Base-by-base conservation (phyloP, 768 basidiomycete genomes). In the Pulveroboletus sp. region DNA sequence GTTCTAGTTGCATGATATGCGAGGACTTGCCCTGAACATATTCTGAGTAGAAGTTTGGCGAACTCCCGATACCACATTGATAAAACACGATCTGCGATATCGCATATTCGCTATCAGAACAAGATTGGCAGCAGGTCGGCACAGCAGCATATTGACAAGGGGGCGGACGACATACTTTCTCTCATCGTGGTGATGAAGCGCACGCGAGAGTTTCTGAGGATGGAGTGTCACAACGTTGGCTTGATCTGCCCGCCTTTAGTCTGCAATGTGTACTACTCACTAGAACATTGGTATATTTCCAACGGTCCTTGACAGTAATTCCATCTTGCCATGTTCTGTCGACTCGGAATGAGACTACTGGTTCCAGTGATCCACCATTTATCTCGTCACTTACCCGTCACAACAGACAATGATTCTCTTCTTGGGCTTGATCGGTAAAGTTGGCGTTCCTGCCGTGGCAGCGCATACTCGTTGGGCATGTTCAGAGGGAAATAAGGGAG, bases 251-350 rank as follows among this genome's bases (percentile, higher is more conserved):
- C 13, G 8, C 35, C 15, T 33, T 46, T 30, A 32, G 30, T n/a
- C 11, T 31, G 30, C 14, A 21, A 15, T 28, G 27, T 17, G 26
- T 38, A 31, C 8, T 10, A 53, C 76, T 50, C 39, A 81, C 81
- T 45, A 83, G 63, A 32, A 83, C 69, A 58, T 83, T 83, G 31
- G 82, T 82, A 48, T 77, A 81, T 41, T 61, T 71, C 53, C 76
- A 75, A 26, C 75, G 67, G 17, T 76, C 69, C 40, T 62, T 61
- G 13, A 69, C 66, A 3, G 71, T 60, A 33, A 81, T 58, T 2
- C 81, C 86, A 59, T 88, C 83, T 69, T 86, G 79, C 84, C 86
- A 86, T 17, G 85, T 88, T 38, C 85, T 88, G 43, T 8, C 10
- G 33, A 35, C 38, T 48, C 7, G 7, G 30, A 15, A 30, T 45